These are phyloP conservation scores for Metschnikowia noctiluminum DNA, from an alignment of 805 yeast genomes.

Conservation along the genomic window DNA sequence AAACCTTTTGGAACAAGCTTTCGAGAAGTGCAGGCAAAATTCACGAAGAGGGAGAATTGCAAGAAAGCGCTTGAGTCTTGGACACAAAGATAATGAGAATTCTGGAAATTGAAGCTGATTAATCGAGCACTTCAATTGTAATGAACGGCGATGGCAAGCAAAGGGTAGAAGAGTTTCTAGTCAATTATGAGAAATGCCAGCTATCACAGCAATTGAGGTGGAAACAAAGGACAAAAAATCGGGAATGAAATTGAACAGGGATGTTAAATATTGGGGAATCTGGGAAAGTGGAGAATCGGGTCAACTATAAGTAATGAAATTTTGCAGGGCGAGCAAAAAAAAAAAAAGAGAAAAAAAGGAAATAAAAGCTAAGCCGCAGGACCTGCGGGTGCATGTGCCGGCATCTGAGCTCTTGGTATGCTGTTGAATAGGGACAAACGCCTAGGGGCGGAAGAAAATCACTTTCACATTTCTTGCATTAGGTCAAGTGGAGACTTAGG, in stretches of 20 bases:
- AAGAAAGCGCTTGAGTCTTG: not conserved
- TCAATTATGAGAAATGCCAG: conserved; percentile 7
- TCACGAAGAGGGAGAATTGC: not conserved
- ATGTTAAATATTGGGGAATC: not conserved
- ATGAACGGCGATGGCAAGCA: not conserved
- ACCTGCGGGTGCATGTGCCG: conserved; percentile 5
- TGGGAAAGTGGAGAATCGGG: conserved; percentile 2
- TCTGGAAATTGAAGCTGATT: not conserved
- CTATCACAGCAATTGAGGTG: conserved; percentile 7
- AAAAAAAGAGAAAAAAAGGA: conserved; percentile 2
- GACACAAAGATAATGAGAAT: not conserved
- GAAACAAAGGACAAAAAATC: not conserved
- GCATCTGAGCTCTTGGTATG: not conserved
- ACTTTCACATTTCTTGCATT: too few relatives aligned
- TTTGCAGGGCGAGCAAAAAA: conserved; percentile 5
- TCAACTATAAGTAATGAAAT: conserved; percentile 5
- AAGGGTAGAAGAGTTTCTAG: not conserved
- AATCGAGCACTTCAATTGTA: not conserved
- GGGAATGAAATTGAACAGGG: not conserved
- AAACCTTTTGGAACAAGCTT: too few relatives aligned
- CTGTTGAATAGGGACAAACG: not conserved
- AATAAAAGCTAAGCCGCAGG: conserved; percentile 6
- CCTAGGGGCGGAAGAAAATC: too few relatives aligned
- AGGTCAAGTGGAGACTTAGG: too few relatives aligned
- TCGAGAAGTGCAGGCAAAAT: not conserved